Conservation (phyloP, 1,284 basidiomycete species). For the Porodaedalea pini region DNA sequence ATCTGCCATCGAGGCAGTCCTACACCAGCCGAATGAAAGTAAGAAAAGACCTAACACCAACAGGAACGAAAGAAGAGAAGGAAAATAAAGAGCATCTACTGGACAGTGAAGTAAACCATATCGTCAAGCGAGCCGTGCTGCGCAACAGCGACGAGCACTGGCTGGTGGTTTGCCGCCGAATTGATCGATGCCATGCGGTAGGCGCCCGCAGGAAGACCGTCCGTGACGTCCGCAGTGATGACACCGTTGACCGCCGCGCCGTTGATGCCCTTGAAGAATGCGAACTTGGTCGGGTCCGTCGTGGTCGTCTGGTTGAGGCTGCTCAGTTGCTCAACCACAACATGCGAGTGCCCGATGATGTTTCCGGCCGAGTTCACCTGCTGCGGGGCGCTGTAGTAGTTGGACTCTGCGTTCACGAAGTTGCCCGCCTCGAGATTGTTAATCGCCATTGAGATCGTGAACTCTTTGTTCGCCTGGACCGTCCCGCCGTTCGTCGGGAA, state of each 20-base stretch:
- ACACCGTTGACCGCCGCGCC: conserved; percentile 43
- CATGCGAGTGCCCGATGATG: conserved; percentile 60
- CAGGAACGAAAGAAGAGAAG: not conserved
- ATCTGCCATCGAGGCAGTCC: not conserved
- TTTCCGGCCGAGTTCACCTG: conserved; percentile 52
- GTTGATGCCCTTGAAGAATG: conserved; percentile 70
- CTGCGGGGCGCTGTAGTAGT: conserved; percentile 57
- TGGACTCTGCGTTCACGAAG: conserved; percentile 51
- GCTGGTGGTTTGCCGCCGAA: conserved; percentile 58
- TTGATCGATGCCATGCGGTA: conserved; percentile 56
- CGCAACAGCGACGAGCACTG: conserved; percentile 48
- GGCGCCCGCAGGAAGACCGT: conserved; percentile 52
- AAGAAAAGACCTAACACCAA: not conserved
- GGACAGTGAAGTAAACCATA: conserved; percentile 54
- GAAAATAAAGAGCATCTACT: not conserved
- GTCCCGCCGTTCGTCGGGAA: conserved; percentile 42
- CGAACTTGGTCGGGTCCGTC: conserved; percentile 55
- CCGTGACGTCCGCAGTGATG: conserved; percentile 51
- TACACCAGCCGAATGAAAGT: not conserved
- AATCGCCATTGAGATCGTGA: conserved; percentile 51
- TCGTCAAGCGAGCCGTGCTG: conserved; percentile 65
- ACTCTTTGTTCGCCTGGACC: conserved; percentile 41
- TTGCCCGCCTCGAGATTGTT: conserved; percentile 46
- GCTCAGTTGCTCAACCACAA: conserved; percentile 57
- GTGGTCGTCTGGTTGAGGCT: conserved; percentile 50